Base-by-base conservation (phyloP, 768 basidiomycete species). In the Collybiopsis luxurians region DNA sequence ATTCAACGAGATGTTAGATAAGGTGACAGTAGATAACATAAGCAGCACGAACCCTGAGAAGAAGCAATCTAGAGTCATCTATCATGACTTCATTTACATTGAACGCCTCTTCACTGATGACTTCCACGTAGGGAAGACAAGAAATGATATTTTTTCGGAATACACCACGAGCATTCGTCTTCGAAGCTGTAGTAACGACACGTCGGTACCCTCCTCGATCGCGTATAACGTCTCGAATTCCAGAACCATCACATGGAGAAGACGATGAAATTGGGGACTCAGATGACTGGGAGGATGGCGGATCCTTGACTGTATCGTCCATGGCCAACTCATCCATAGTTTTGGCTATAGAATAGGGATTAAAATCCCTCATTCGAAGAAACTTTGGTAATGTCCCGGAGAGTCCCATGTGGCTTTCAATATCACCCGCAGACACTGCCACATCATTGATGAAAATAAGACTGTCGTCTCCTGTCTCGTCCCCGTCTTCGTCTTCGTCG, bases 41-140 rank as follows among this genome's bases (percentile, higher is more conserved):
- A 24, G 21, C n/a, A n/a, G 28, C 21, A 51, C 50, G 5, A 24
- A 81, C 80, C 73, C 78, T 77, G 42, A 82, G 66, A 49, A 83
- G 62, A 56, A 82, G 65, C 49, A 84, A 59, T 57, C 80, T 65
- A 59, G 72, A 74, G 60, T 80, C 80, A 64, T 82, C 82, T 75
- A 82, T 79, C 81, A 82, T 82, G 50, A 79, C 80, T 65, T 82
- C 80, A 49, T 79, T 80, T 42, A 80, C 76, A 60, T 78, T 73
- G 58, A 76, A 80, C 19, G 64, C 68, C 52, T 81, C 75, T 61
- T 76, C 65, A 61, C 78, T 82, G 28, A 80, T 66, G 21, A 78
- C 71, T 66, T 83, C 80, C 44, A 75, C 75, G 61, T 82, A 82
- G 9, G 82, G 78, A 59, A 84, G 65, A 51, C 66, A 73, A 60